These are phyloP conservation scores for Hygrophila difformis DNA, from an alignment of 257 asterid species.

Conservation along the genomic window DNA sequence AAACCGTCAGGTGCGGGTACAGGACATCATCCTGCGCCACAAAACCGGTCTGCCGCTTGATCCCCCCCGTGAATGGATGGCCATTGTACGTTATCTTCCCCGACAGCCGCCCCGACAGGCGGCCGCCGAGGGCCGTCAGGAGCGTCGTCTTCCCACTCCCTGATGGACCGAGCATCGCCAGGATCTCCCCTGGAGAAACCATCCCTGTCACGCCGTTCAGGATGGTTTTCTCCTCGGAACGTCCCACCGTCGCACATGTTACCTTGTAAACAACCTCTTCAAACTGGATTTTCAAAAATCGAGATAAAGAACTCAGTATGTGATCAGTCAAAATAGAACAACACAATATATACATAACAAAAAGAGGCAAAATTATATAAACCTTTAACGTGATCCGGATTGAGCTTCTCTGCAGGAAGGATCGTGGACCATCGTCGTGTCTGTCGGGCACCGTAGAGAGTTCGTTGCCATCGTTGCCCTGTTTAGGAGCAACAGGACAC, in stretches of 20 bases:
- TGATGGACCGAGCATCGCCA: slow-evolving; percentile 96
- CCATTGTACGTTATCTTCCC: slow-evolving; percentile 83
- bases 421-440: slow-evolving; percentile 35
- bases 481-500: slow-evolving; percentile 48
- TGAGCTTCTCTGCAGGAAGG: slow-evolving; percentile 39
- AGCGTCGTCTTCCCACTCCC: slow-evolving; percentile 98
- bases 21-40: slow-evolving; percentile 86
- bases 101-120: slow-evolving; percentile 64
- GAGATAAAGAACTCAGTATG: slow-evolving; percentile 5
- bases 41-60: slow-evolving; percentile 76
- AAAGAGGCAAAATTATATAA: slow-evolving; percentile 13
- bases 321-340: neutral
- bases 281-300: slow-evolving; percentile 41
- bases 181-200: slow-evolving; percentile 85
- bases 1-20: slow-evolving; percentile 80
- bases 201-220: slow-evolving; percentile 84
- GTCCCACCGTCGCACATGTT: slow-evolving; percentile 32
- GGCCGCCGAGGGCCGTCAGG: slow-evolving; percentile 91
- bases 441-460: slow-evolving; percentile 28
- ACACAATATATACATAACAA: too few species aligned
- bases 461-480: slow-evolving; percentile 32
- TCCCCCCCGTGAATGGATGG: slow-evolving; percentile 67
- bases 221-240: slow-evolving; percentile 56
- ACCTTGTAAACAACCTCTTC: slow-evolving; percentile 85
- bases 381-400: slow-evolving; percentile 77